A percentile compares a stretch with the other conserved stretches of the same genome.
phyloP scores from a whole-genome alignment of 2,329 filamentous ascomycete genomes.

The Tolypocladium amazonense region DNA sequence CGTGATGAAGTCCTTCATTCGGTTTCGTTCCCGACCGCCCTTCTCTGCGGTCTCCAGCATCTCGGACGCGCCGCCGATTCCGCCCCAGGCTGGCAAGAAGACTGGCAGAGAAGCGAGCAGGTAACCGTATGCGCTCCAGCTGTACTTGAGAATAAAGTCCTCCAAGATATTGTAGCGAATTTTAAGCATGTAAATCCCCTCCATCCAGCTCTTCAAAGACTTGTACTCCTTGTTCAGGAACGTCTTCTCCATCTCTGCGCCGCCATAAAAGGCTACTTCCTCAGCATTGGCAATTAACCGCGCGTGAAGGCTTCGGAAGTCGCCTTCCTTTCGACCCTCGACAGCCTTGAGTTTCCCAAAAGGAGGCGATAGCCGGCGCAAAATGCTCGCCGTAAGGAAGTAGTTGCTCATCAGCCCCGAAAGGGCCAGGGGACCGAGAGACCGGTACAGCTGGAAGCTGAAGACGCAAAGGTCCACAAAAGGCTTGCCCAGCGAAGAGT shows the following conservation, averaged over 20 bases:
- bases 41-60: constrained; percentile 39
- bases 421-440: constrained; percentile 77
- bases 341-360: constrained; percentile 96
- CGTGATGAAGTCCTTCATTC: constrained; percentile 98
- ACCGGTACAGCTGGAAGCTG: constrained; percentile 93
- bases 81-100: constrained; percentile 90
- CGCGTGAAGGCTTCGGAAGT: constrained; percentile 85
- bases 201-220: constrained; percentile 93
- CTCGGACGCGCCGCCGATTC: constrained; percentile 64
- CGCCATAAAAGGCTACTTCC: constrained; percentile 95
- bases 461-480: constrained; percentile 96
- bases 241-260: constrained; percentile 86
- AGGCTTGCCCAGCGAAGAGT: constrained; percentile 95
- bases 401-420: constrained; percentile 86
- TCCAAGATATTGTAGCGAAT: constrained; percentile 98
- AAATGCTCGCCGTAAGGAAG: constrained; percentile 81
- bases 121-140: constrained; percentile 97
- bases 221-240: constrained; percentile 89
- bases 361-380: constrained; percentile 80
- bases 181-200: constrained; percentile 94
- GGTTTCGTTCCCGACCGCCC: constrained; percentile 60
- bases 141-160: constrained; percentile 96
- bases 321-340: constrained; percentile 88
- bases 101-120: constrained; percentile 85
- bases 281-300: constrained; percentile 93